phyloP scores from a whole-genome alignment of 140 eudicot species.

The Senecio squalidus region DNA sequence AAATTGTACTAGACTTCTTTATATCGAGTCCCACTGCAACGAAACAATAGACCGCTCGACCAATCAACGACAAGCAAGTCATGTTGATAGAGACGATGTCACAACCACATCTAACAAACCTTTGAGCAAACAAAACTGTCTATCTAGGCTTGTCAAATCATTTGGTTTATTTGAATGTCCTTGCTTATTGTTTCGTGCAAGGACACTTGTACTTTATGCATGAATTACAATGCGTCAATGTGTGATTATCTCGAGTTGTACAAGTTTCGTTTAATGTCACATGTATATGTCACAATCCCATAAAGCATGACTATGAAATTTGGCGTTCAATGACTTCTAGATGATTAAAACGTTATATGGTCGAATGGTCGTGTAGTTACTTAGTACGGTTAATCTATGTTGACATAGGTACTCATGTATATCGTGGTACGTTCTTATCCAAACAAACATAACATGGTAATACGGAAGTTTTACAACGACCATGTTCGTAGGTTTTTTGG shows the following conservation, averaged over 20 bases:
- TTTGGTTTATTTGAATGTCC: conserved; percentile 9
- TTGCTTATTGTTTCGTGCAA: conserved; percentile 7
- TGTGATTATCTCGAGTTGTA: not conserved
- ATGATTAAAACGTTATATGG: too few species aligned
- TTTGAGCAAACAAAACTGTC: not conserved
- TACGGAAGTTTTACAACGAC: too few species aligned
- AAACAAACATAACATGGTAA: too few species aligned
- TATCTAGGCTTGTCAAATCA: not conserved
- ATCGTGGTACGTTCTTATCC: not conserved
- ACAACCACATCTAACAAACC: not conserved
- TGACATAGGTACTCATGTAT: not conserved
- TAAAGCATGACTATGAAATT: not conserved
- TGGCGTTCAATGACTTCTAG: not conserved
- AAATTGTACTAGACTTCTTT: conserved; percentile 8
- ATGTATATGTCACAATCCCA: not conserved
- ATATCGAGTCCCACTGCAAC: conserved; percentile 11
- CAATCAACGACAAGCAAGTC: not conserved
- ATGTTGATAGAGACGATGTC: not conserved
- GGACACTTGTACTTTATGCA: conserved; percentile 3
- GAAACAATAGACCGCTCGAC: conserved; percentile 10
- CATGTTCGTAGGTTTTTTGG: too few species aligned
- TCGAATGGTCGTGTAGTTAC: not conserved
- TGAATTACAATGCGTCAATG: not conserved
- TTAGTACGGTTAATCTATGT: not conserved
- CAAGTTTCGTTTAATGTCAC: conserved; percentile 4